Percentiles rank a stretch among this genome's conserved stretches.
Evolutionary conservation across 139 green algal species (phyloP).

Genomic region (Tetradesmus lagerheimii): DNA sequence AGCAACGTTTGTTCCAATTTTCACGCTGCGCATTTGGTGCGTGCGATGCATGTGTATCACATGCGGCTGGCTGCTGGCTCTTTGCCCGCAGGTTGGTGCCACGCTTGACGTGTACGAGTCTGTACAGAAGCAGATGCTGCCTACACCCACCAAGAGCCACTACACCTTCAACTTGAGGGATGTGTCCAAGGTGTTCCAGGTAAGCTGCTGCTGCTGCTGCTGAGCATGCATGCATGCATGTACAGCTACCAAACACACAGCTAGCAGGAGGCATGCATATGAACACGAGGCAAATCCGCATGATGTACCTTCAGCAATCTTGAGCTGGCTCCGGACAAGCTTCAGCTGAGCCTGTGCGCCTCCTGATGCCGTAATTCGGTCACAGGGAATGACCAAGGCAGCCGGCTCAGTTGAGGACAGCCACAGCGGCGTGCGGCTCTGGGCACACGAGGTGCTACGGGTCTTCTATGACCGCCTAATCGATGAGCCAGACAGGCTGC

Average conservation of each 20-base stretch:
- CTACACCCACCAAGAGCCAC: constrained; percentile 84
- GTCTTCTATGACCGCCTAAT: constrained; percentile 86
- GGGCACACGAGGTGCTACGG: constrained; percentile 81
- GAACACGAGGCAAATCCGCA: no score
- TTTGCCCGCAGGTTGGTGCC: constrained; percentile 72
- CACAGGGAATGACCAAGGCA: constrained; percentile 79
- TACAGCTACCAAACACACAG: background rate
- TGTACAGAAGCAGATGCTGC: constrained; percentile 73
- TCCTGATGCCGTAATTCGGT: background rate
- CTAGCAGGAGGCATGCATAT: no score
- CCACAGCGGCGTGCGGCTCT: constrained; percentile 69
- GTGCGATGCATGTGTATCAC: no score
- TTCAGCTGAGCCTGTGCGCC: no score
- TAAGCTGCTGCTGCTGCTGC: constrained; percentile 2
- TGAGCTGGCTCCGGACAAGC: no score
- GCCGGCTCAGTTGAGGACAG: constrained; percentile 49
- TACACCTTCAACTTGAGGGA: constrained; percentile 90
- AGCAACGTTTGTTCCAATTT: no score
- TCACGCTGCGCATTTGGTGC: no score
- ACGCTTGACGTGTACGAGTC: constrained; percentile 77
- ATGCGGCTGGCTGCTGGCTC: constrained; percentile 54
- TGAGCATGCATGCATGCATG: background rate
- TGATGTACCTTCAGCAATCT: no score
- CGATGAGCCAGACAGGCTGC: constrained; percentile 69
- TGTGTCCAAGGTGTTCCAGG: constrained; percentile 83